Conservation (phyloP, 306 rosid species). For the Vigna mungo region DNA sequence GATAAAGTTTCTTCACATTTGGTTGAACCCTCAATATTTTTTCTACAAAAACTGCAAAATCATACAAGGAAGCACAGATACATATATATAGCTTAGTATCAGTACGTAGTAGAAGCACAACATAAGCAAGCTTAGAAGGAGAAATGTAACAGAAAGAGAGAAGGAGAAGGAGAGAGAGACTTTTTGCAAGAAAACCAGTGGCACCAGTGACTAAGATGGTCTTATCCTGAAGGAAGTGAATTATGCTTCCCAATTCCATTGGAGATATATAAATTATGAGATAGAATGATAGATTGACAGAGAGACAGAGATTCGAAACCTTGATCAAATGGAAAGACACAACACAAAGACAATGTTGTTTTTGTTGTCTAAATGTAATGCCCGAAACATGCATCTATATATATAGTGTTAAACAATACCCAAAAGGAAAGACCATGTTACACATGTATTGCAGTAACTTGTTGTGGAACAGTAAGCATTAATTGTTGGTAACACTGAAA, state of each 20-base stretch:
- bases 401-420: no score
- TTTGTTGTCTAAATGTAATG: neutral
- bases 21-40: constrained; percentile 76
- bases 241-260: constrained; percentile 54
- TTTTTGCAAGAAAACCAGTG: constrained; percentile 80
- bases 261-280: neutral
- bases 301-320: neutral
- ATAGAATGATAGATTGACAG: no score
- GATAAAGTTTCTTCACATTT: constrained; percentile 74
- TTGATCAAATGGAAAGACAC: neutral
- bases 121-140: neutral
- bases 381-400: neutral
- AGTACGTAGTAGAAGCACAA: neutral
- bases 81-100: neutral
- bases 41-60: constrained; percentile 71
- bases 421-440: no score
- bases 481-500: neutral
- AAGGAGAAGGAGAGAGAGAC: constrained; percentile 30
- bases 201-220: constrained; percentile 73
- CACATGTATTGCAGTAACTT: neutral
- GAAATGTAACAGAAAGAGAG: neutral
- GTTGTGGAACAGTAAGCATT: neutral
- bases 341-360: neutral
- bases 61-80: constrained; percentile 5
- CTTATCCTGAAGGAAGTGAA: constrained; percentile 55